phyloP scores from a whole-genome alignment of 2,329 filamentous ascomycete species.

The Fusarium caatingaense region DNA sequence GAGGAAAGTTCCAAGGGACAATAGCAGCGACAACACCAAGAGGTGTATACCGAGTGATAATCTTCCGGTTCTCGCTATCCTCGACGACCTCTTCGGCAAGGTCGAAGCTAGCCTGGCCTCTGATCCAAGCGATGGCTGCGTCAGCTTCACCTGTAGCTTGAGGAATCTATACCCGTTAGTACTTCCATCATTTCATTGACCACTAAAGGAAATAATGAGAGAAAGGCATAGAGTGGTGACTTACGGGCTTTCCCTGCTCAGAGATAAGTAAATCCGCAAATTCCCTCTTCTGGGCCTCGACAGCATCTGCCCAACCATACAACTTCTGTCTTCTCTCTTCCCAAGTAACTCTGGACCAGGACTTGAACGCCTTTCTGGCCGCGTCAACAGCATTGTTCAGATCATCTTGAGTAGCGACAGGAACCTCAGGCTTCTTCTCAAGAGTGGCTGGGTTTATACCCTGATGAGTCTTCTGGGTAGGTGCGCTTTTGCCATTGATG shows the following conservation, averaged over 20 bases:
- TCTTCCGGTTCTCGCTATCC: conserved; percentile 47
- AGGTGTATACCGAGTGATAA: conserved; percentile 53
- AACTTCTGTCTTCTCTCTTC: conserved; percentile 41
- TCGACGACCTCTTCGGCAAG: conserved; percentile 53
- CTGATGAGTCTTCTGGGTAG: conserved; percentile 32
- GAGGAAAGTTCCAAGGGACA: conserved; percentile 68
- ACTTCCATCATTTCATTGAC: no score
- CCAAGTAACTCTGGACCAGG: conserved; percentile 44
- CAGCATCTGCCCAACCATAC: conserved; percentile 42
- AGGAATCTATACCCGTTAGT: neutral
- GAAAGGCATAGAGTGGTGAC: neutral
- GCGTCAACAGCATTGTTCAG: conserved; percentile 43
- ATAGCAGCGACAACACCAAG: conserved; percentile 61
- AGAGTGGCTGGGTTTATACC: conserved; percentile 49
- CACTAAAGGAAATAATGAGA: no score
- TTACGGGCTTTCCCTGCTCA: conserved; percentile 50
- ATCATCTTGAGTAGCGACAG: conserved; percentile 41
- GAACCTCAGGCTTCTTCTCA: conserved; percentile 47
- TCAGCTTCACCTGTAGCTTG: conserved; percentile 45
- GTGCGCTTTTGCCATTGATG: conserved; percentile 37
- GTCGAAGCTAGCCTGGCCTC: conserved; percentile 45
- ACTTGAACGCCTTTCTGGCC: conserved; percentile 42
- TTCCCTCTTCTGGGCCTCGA: conserved; percentile 35
- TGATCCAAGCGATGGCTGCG: conserved; percentile 44
- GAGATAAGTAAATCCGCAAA: conserved; percentile 42